phyloP scores from a whole-genome alignment of 768 basidiomycete genomes.

The Tulasnella sp. region DNA sequence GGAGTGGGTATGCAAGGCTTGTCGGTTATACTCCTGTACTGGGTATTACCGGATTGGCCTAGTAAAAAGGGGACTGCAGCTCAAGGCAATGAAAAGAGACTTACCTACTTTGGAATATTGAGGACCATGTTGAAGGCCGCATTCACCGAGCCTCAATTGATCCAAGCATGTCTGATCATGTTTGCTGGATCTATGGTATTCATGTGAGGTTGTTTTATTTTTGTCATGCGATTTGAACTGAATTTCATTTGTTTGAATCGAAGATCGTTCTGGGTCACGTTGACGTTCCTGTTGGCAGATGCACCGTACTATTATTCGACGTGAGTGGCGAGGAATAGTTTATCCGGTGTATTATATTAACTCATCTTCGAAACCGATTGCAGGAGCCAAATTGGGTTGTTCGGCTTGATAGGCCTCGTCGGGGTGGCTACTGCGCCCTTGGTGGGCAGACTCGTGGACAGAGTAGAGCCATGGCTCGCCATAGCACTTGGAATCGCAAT shows the following conservation, averaged over 20 bases:
- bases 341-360: background rate
- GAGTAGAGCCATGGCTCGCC: constrained; percentile 64
- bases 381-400: constrained; percentile 54
- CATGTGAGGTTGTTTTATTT: constrained; percentile 8
- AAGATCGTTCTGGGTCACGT: constrained; percentile 45
- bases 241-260: no score
- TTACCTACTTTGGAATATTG: constrained; percentile 29
- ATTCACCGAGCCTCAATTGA: constrained; percentile 62
- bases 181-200: constrained; percentile 19
- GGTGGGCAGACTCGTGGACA: constrained; percentile 55
- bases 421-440: constrained; percentile 54
- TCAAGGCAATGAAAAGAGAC: constrained; percentile 19
- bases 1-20: constrained; percentile 26
- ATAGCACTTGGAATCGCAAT: constrained; percentile 42
- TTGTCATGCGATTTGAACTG: constrained; percentile 15
- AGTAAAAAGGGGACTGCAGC: constrained; percentile 23
- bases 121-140: constrained; percentile 62
- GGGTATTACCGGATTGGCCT: constrained; percentile 32
- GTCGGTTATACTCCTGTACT: constrained; percentile 26
- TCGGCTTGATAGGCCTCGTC: constrained; percentile 55
- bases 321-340: constrained; percentile 17
- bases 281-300: constrained; percentile 36
- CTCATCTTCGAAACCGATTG: constrained; percentile 19
- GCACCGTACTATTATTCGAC: constrained; percentile 31
- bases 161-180: constrained; percentile 36